A percentile compares a stretch with the other conserved stretches of the same genome.
Conservation (phyloP, 192 early-diverging fungal genomes). For the Dissophora ornata region DNA sequence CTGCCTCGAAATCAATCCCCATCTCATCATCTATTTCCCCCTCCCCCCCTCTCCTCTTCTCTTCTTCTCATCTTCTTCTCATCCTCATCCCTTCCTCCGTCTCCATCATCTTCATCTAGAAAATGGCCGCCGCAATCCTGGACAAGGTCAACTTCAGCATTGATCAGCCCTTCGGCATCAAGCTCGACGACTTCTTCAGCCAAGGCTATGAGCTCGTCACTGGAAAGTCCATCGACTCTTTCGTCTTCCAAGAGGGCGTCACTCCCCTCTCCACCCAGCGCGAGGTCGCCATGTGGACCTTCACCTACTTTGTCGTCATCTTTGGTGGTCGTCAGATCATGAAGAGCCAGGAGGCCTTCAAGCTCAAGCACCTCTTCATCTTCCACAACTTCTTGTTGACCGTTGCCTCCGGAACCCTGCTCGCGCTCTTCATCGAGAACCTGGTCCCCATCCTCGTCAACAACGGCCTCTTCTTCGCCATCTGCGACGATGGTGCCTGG, state of each 20-base stretch:
- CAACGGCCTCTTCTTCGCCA: slow-evolving; percentile 76
- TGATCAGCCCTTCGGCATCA: slow-evolving; percentile 68
- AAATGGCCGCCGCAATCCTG: slow-evolving; percentile 50
- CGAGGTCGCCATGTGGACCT: slow-evolving; percentile 60
- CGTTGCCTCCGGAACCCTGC: slow-evolving; percentile 71
- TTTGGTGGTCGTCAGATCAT: slow-evolving; percentile 82
- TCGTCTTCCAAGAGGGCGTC: slow-evolving; percentile 59
- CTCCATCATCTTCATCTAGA: slow-evolving; percentile 8
- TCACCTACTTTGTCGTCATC: slow-evolving; percentile 80
- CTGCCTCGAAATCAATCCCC: not conserved
- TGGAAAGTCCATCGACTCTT: slow-evolving; percentile 57
- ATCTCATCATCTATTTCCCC: not conserved
- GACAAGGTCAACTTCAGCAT: slow-evolving; percentile 58
- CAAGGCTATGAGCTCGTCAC: slow-evolving; percentile 57
- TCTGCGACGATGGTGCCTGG: slow-evolving; percentile 77
- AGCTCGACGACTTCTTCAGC: slow-evolving; percentile 63
- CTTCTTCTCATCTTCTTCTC: slow-evolving; percentile 14
- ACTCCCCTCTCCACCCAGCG: slow-evolving; percentile 62
- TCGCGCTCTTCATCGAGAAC: slow-evolving; percentile 81
- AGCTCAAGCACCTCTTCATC: slow-evolving; percentile 78
- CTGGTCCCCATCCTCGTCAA: slow-evolving; percentile 74
- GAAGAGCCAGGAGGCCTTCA: slow-evolving; percentile 72
- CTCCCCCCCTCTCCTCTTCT: not conserved
- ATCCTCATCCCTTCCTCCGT: slow-evolving; percentile 14
- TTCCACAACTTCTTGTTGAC: slow-evolving; percentile 86